phyloP scores from a whole-genome alignment of 768 basidiomycete species.

The Filobasidium floriforme region DNA sequence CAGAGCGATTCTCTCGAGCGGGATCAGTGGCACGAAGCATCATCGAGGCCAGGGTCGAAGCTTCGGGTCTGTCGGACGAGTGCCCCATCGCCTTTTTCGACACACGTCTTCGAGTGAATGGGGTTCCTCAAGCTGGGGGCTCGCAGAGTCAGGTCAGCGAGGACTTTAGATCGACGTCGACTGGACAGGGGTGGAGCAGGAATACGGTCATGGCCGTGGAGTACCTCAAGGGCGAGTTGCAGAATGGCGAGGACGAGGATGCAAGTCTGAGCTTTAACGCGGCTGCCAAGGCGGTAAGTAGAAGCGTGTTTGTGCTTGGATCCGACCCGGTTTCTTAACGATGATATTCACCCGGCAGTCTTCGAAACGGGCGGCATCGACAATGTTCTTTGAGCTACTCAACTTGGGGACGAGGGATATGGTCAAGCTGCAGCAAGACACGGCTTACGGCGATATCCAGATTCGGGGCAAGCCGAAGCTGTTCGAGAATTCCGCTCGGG shows the following conservation, averaged over 20 bases:
- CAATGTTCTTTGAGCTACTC: conserved; percentile 96
- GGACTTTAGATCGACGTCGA: conserved; percentile 1
- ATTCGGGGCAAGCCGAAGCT: conserved; percentile 72
- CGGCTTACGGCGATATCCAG: conserved; percentile 77
- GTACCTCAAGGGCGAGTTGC: conserved; percentile 65
- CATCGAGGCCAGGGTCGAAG: conserved; percentile 3
- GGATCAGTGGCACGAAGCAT: conserved; percentile 11
- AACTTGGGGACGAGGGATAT: conserved; percentile 90
- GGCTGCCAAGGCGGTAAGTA: conserved; percentile 65
- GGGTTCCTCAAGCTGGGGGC: conserved; percentile 28
- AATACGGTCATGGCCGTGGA: conserved; percentile 79
- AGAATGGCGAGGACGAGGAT: conserved; percentile 46
- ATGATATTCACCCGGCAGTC: conserved; percentile 51
- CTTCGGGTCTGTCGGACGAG: conserved; percentile 28
- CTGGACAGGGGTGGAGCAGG: conserved; percentile 57
- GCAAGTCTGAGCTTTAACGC: conserved; percentile 68
- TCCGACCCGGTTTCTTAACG: background rate
- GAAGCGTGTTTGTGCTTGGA: background rate
- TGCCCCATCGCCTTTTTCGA: conserved; percentile 82
- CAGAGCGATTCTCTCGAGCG: conserved; percentile 13
- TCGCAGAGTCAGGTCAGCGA: conserved; percentile 9
- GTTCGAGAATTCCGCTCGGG: conserved; percentile 53
- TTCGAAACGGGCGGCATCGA: conserved; percentile 79
- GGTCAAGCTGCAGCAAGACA: conserved; percentile 65
- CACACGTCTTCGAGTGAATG: conserved; percentile 54